Conservation (phyloP, 805 yeast genomes). For the Candida arabinofermentans region DNA sequence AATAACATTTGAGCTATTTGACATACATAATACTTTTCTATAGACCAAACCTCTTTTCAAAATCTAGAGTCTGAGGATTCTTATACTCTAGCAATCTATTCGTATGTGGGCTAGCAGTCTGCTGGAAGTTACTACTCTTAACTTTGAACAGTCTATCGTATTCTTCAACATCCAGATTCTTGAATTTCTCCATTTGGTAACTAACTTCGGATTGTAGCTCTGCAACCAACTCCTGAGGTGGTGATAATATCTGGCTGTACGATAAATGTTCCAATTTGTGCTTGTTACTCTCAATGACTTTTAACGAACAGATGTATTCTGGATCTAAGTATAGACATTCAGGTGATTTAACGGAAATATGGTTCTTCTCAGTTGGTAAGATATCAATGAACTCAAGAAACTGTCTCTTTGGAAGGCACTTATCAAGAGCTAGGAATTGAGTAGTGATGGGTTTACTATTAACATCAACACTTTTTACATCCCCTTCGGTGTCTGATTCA, state of each 20-base stretch:
- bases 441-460: constrained; percentile 29
- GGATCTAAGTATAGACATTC: constrained; percentile 33
- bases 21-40: too few species aligned
- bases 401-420: constrained; percentile 64
- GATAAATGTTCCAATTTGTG: constrained; percentile 8
- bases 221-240: constrained; percentile 9
- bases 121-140: constrained; percentile 12
- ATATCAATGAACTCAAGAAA: constrained; percentile 53
- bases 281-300: constrained; percentile 17
- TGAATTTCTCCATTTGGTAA: constrained; percentile 6
- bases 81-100: constrained; percentile 9
- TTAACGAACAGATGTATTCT: constrained; percentile 28
- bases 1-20: too few species aligned
- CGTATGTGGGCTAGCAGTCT: constrained; percentile 18
- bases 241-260: constrained; percentile 9
- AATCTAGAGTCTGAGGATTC: constrained; percentile 28
- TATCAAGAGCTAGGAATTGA: constrained; percentile 75
- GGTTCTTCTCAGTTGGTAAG: constrained; percentile 23
- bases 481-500: neutral
- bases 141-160: constrained; percentile 14
- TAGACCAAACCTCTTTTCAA: constrained; percentile 14
- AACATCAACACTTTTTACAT: constrained; percentile 13
- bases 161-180: constrained; percentile 2
- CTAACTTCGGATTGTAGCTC: constrained; percentile 14
- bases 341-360: constrained; percentile 14